These are phyloP conservation scores for Aspergillus sp. DNA, from an alignment of 2,329 filamentous ascomycete genomes.

Conservation along the genomic window DNA sequence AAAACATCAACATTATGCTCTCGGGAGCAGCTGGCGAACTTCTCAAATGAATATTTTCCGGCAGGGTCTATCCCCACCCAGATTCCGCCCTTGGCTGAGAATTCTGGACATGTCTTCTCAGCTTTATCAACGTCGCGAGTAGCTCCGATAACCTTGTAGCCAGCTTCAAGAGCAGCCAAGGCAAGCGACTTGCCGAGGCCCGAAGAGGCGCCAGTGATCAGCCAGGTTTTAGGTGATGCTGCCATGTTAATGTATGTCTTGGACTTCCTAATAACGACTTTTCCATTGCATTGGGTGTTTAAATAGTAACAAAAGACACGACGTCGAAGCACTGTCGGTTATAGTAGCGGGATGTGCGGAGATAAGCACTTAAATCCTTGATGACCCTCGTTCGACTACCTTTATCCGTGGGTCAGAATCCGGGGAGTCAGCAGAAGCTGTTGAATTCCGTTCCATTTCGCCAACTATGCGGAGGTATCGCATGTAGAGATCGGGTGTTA, in stretches of 20 bases:
- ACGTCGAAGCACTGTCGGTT: background rate
- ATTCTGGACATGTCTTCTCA: background rate
- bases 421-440: too few relatives aligned
- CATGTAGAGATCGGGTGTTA: too few relatives aligned
- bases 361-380: background rate
- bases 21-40: background rate
- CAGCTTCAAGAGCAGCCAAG: conserved; percentile 1
- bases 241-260: background rate
- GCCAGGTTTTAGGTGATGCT: background rate
- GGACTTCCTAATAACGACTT: background rate
- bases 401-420: too few relatives aligned
- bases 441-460: too few relatives aligned
- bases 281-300: background rate
- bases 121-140: conserved; percentile 3
- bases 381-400: too few relatives aligned
- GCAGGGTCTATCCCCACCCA: conserved; percentile 6
- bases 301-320: background rate
- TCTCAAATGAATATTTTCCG: background rate
- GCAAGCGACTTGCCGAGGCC: conserved; percentile 8
- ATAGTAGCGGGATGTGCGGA: background rate
- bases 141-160: conserved; percentile 5
- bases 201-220: conserved; percentile 14
- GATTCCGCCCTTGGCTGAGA: conserved; percentile 1
- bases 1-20: conserved; percentile 8
- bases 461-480: too few relatives aligned